These are phyloP conservation scores for Colletotrichum gloeosporioides DNA, from an alignment of 2,329 filamentous ascomycete genomes.

Conservation along the genomic window DNA sequence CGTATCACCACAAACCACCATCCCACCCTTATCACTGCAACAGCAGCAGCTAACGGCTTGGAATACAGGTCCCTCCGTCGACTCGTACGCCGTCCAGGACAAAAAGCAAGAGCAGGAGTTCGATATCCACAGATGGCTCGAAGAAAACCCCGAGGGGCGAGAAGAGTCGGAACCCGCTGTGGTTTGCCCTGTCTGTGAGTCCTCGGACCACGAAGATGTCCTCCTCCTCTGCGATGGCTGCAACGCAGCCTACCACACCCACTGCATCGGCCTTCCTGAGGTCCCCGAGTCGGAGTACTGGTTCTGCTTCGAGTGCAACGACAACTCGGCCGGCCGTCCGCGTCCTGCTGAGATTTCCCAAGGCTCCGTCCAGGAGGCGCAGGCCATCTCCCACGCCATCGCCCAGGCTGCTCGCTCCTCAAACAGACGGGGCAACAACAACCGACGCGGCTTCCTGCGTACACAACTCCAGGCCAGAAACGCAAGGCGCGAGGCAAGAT, in stretches of 20 bases:
- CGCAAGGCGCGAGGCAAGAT: slow-evolving; percentile 69
- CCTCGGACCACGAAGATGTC: slow-evolving; percentile 80
- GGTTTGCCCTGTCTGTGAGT: slow-evolving; percentile 86
- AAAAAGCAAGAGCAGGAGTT: slow-evolving; percentile 91
- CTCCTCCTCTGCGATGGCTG: slow-evolving; percentile 92
- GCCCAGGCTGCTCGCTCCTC: slow-evolving; percentile 3
- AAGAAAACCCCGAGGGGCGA: slow-evolving; percentile 73
- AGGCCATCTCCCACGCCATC: neutral
- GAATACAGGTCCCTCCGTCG: slow-evolving; percentile 56
- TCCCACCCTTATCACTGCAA: neutral
- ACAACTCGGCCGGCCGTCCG: slow-evolving; percentile 41
- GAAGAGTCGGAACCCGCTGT: slow-evolving; percentile 74
- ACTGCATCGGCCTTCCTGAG: slow-evolving; percentile 83
- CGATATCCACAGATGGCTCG: slow-evolving; percentile 75
- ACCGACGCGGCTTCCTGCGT: slow-evolving; percentile 49
- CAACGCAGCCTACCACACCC: slow-evolving; percentile 87
- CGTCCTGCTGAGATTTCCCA: slow-evolving; percentile 1
- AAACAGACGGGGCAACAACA: neutral
- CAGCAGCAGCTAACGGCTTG: slow-evolving; percentile 24
- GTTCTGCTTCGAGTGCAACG: slow-evolving; percentile 87
- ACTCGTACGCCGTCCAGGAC: slow-evolving; percentile 73
- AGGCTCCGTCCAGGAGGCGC: neutral
- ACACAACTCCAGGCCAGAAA: slow-evolving; percentile 64
- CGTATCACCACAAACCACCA: slow-evolving; percentile 9
- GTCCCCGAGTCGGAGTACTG: slow-evolving; percentile 76